Conservation (phyloP, 2,329 filamentous ascomycete species). For the Aspergillus awamori region DNA sequence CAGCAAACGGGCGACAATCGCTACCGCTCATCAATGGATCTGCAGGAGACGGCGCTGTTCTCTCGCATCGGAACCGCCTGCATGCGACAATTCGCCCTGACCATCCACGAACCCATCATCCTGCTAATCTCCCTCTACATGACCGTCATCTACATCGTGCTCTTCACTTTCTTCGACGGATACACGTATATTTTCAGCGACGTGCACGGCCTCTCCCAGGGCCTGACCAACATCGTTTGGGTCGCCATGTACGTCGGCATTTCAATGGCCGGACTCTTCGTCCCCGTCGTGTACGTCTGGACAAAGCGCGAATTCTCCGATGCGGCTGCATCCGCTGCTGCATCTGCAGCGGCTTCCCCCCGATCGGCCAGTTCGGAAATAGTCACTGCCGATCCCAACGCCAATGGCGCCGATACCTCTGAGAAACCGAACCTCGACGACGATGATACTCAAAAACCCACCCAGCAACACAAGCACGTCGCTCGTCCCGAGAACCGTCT, state of each 20-base stretch:
- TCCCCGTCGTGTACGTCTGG: constrained; percentile 52
- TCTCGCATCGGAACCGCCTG: constrained; percentile 48
- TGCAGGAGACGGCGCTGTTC: constrained; percentile 46
- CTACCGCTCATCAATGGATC: constrained; percentile 53
- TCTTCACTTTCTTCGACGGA: constrained; percentile 48
- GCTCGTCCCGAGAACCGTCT: constrained; percentile 57
- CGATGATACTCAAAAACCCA: not conserved
- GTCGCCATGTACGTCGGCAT: constrained; percentile 53
- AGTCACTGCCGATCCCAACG: not conserved
- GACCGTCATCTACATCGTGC: constrained; percentile 39
- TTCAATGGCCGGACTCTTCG: constrained; percentile 39
- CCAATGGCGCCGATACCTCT: not conserved
- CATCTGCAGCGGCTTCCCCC: not conserved
- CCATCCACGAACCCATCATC: constrained; percentile 49
- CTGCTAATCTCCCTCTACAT: constrained; percentile 38
- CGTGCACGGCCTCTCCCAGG: constrained; percentile 52
- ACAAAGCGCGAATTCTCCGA: constrained; percentile 49
- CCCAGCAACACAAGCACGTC: constrained; percentile 7
- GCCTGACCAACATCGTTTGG: constrained; percentile 55
- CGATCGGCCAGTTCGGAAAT: not conserved
- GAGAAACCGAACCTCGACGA: not conserved
- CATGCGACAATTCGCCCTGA: constrained; percentile 55
- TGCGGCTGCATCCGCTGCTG: constrained; percentile 30
- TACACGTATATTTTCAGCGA: constrained; percentile 57
- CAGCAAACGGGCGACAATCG: constrained; percentile 47